Percentiles rank a stretch among this genome's conserved stretches.
phyloP scores from a whole-genome alignment of 2,329 filamentous ascomycete genomes.

The Polytolypa hystricis region DNA sequence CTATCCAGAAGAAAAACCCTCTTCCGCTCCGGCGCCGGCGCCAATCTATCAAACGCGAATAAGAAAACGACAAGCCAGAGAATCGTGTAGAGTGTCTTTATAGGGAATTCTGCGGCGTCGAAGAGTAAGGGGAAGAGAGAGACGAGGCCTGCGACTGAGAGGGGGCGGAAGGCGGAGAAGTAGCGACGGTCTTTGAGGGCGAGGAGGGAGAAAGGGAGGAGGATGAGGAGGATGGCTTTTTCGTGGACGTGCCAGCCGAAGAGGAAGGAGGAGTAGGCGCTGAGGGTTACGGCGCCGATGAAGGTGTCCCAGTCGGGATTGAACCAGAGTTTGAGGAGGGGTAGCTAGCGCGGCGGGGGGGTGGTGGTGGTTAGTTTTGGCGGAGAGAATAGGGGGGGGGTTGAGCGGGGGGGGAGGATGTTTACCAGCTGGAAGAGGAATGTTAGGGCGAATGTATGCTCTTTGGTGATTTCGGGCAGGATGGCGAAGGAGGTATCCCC shows the following conservation, averaged over 20 bases:
- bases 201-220: constrained; percentile 89
- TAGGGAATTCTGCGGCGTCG: constrained; percentile 80
- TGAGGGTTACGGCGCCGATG: constrained; percentile 78
- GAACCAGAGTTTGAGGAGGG: constrained; percentile 71
- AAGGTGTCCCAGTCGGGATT: constrained; percentile 80
- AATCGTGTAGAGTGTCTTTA: constrained; percentile 88
- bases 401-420: background rate
- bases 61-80: constrained; percentile 84
- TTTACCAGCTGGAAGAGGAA: constrained; percentile 64
- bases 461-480: constrained; percentile 72
- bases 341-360: constrained; percentile 38
- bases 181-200: constrained; percentile 83
- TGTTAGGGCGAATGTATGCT: constrained; percentile 70
- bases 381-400: background rate
- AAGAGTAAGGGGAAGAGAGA: constrained; percentile 91
- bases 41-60: constrained; percentile 73
- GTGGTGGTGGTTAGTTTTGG: constrained; percentile 6
- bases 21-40: constrained; percentile 68
- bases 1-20: constrained; percentile 84
- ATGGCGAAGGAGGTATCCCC: constrained; percentile 92
- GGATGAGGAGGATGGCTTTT: constrained; percentile 87
- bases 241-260: constrained; percentile 99
- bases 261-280: constrained; percentile 90
- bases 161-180: constrained; percentile 78
- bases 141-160: constrained; percentile 88